A percentile compares a stretch with the other conserved stretches of the same genome.
These are phyloP conservation scores for Globisporangium abappressorium DNA, from an alignment of 352 stramenopile species.

Conservation along the genomic window DNA sequence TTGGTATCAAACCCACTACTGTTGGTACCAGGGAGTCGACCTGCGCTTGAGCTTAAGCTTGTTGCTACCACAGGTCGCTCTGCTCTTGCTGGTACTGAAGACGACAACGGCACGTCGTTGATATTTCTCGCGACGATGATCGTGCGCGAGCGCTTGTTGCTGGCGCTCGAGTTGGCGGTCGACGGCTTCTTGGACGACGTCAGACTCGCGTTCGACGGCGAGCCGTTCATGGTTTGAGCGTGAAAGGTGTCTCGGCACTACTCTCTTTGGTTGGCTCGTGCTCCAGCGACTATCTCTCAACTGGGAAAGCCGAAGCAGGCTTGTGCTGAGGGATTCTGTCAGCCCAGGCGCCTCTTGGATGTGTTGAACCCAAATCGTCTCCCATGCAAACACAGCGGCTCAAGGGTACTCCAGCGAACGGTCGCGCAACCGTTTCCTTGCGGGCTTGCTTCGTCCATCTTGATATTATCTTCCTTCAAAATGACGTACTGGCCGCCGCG, in stretches of 20 bases:
- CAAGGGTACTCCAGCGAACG: not conserved
- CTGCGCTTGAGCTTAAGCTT: not conserved
- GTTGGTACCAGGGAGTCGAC: not conserved
- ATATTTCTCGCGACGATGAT: slow-evolving; percentile 53
- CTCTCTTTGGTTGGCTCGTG: not conserved
- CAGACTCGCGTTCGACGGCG: slow-evolving; percentile 38
- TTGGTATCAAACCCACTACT: slow-evolving; percentile 29
- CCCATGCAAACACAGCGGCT: not conserved
- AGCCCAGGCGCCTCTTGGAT: not conserved
- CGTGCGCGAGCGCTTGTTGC: slow-evolving; percentile 41
- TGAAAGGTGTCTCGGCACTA: not conserved
- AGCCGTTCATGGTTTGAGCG: slow-evolving; percentile 34
- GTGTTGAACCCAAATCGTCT: not conserved
- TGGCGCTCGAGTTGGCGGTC: slow-evolving; percentile 28
- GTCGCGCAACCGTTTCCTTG: slow-evolving; percentile 2
- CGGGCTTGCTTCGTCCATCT: not conserved
- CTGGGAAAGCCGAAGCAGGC: not conserved
- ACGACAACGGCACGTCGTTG: slow-evolving; percentile 16
- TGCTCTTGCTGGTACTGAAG: slow-evolving; percentile 7
- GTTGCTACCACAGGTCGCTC: not conserved
- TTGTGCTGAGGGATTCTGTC: not conserved
- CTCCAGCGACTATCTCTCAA: not conserved
- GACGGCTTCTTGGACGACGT: slow-evolving; percentile 32
- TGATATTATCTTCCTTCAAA: not conserved
- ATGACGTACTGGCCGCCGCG: slow-evolving; percentile 41